Conservation (phyloP, 2,329 filamentous ascomycete genomes). For the Alternaria alternata region DNA sequence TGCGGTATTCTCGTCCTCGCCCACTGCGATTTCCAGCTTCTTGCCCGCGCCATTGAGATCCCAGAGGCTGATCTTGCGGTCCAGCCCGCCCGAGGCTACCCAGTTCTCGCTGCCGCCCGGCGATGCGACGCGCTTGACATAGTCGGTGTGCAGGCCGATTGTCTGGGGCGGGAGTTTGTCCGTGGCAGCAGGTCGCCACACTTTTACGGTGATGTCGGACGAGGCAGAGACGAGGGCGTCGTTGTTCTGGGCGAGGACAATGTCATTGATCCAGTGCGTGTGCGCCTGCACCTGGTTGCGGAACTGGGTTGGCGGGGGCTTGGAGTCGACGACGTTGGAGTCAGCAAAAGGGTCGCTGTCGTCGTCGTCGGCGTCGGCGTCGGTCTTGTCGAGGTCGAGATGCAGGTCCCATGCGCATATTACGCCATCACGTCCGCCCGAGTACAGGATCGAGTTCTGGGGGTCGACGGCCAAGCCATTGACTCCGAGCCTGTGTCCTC, state of each 20-base stretch:
- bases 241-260: conserved; percentile 80
- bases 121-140: conserved; percentile 91
- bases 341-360: conserved; percentile 55
- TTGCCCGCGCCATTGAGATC: conserved; percentile 89
- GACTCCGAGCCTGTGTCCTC: conserved; percentile 91
- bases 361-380: conserved; percentile 36
- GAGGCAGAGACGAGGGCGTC: conserved; percentile 85
- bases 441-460: conserved; percentile 90
- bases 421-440: conserved; percentile 91
- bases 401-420: conserved; percentile 95
- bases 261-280: conserved; percentile 96
- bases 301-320: conserved; percentile 61
- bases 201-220: conserved; percentile 91
- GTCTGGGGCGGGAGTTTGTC: conserved; percentile 73
- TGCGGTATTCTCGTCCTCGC: conserved; percentile 79
- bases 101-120: conserved; percentile 76
- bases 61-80: conserved; percentile 92
- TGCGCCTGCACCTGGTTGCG: conserved; percentile 78
- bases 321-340: conserved; percentile 41
- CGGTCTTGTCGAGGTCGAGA: conserved; percentile 63
- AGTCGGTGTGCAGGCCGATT: conserved; percentile 93
- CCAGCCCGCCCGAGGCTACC: conserved; percentile 93
- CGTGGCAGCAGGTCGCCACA: conserved; percentile 80
- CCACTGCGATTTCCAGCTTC: conserved; percentile 83
- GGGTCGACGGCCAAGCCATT: conserved; percentile 91